Evolutionary conservation across 768 basidiomycete genomes (phyloP), one percentile per base, ranked within the genome.

Genomic region (Mycena alexandri): DNA sequence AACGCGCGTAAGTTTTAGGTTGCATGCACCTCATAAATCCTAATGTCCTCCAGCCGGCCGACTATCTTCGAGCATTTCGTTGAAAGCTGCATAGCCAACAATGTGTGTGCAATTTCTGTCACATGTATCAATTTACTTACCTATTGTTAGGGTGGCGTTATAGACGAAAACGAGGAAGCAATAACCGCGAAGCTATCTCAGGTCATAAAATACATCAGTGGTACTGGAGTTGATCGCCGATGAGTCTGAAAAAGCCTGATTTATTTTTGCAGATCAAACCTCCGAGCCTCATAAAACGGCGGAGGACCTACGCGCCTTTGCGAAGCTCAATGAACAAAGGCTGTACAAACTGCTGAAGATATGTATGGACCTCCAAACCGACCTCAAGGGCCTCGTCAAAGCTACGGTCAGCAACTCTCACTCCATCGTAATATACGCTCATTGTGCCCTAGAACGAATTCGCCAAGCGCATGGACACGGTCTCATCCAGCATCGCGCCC

Each of bases 311-410:
- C 81, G 87, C 16, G 77, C 85, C 0, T 99, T 99, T 71, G 96
- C 96, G 0, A 92, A 92, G 65, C 79, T 91, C 47, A 98, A 99
- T 75, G 95, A 97, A 75, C 84, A 85, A 24, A 85, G 95, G 43
- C 81, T 96, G 10, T 98, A 95, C 83, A 95, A 92, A 77, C 82
- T 96, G 13, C 82, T 96, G 44, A 92, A 89, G 76, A 91, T 86
- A 0, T 91, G 93, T 70, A 85, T 94, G 82, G 95, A 98, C 76
- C 83, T 92, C 0, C 91, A 95, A 72, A 90, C 92, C 0, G 94
- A 96, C 74, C 78, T 98, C 25, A 94, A 92, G 77, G 83, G 84
- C 7, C 82, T 96, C 11, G 82, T 92, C 64, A 98, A 96, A 78
- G 83, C 93, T 9, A 87, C 87, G 48, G 94, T 95, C 58, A 68